A percentile compares a stretch with the other conserved stretches of the same genome.
phyloP scores from a whole-genome alignment of 192 early-diverging fungal species.

The Entophlyctis luteolus region DNA sequence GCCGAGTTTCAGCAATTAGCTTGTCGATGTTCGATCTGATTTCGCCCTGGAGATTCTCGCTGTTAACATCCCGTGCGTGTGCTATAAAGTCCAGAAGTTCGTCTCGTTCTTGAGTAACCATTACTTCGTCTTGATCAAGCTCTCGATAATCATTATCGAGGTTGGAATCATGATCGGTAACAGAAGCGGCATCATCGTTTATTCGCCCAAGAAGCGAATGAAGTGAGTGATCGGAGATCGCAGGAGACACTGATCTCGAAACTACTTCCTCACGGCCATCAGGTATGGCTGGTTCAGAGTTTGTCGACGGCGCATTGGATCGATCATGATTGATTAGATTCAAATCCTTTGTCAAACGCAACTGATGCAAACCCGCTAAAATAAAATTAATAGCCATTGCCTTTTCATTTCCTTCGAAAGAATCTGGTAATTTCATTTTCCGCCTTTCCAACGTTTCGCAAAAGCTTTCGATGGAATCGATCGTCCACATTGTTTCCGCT shows the following conservation, averaged over 20 bases:
- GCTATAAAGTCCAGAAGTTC: slow-evolving; percentile 10
- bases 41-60: not conserved
- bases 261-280: no score
- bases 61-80: not conserved
- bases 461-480: not conserved
- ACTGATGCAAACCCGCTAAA: not conserved
- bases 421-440: slow-evolving; percentile 1
- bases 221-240: not conserved
- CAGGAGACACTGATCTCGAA: not conserved
- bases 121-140: not conserved
- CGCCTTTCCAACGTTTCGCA: not conserved
- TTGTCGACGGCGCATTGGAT: no score
- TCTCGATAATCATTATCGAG: slow-evolving; percentile 7
- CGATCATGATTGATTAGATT: no score
- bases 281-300: not conserved
- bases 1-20: slow-evolving; percentile 47
- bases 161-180: not conserved
- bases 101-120: not conserved
- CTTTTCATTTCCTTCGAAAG: not conserved
- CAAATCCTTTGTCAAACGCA: no score
- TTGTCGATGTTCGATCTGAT: slow-evolving; percentile 9
- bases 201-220: not conserved
- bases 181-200: not conserved
- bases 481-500: not conserved
- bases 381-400: not conserved